Evolutionary conservation across 2,329 filamentous ascomycete species (phyloP), one percentile per base, ranked within the genome.

Genomic region (Xylaria sp.): DNA sequence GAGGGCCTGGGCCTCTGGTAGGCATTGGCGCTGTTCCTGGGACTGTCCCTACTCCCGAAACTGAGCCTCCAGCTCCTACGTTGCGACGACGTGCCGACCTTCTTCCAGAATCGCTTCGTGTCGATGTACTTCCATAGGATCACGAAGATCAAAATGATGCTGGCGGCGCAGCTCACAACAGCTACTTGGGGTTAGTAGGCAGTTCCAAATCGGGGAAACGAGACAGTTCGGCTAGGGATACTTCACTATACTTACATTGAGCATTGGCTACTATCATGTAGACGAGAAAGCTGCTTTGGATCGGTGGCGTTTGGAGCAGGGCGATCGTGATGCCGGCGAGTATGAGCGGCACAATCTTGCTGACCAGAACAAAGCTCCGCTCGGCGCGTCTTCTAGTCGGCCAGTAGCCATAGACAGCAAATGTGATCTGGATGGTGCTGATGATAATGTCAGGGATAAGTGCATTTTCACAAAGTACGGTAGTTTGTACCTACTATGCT

Each of bases 181-280:
- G 62, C 62, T 64, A 43, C n/a, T 19, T 1, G 7, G 7, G 6
- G 38, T 62, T 20, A 61, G 50, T 21, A 37, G 11, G 11, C 8
- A 7, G 9, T 34, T 34, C 3, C 16, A 6, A 13, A 11, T 29
- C 16, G 13, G 7, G 2, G 19, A 21, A 21, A 24, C 6, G 19
- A 6, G 7, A 17, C 5, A 6, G 19, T 13, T 22, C 40, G n/a
- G 13, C 4, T 13, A 16, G n/a, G 49, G 46, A 49, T 52, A 21
- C 6, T 26, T 13, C 11, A 39, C 5, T 42, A 18, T 17, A 39
- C 50, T 52, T 19, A 52, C 50, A 47, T 57, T 65, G 63, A 7
- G 49, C 19, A 43, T 65, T 65, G 6, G 63, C 63, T 34, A 65
- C 48, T 11, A 62, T 39, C 57, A 65, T 57, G 43, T 65, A 65